Conservation (phyloP, 495 filamentous ascomycete species). For the Aspergillus biplanus region DNA sequence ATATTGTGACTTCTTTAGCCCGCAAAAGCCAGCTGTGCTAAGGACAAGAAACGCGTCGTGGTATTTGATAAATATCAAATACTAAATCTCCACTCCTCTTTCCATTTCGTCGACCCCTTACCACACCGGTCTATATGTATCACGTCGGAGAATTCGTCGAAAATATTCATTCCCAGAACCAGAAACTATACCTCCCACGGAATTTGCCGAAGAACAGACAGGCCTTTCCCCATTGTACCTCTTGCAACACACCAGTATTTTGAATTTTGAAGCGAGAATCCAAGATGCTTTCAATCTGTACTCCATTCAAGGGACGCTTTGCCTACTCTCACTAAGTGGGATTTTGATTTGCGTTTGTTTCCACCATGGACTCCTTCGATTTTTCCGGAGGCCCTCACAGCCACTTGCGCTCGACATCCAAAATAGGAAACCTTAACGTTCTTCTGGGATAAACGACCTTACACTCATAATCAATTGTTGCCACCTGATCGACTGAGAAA, state of each 20-base stretch:
- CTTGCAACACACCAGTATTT: constrained; percentile 7
- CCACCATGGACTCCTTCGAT: constrained; percentile 40
- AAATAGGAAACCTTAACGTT: constrained; percentile 14
- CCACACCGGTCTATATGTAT: constrained; percentile 29
- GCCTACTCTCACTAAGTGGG: constrained; percentile 37
- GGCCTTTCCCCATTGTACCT: constrained; percentile 9
- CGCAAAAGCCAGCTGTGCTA: not conserved
- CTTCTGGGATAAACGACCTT: constrained; percentile 7
- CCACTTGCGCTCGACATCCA: constrained; percentile 26
- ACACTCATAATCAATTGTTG: not conserved
- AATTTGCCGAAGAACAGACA: constrained; percentile 2
- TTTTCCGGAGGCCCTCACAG: constrained; percentile 42
- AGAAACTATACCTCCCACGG: constrained; percentile 1
- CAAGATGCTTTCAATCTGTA: constrained; percentile 34
- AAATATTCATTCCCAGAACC: constrained; percentile 2
- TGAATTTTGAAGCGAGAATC: constrained; percentile 18
- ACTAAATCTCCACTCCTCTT: constrained; percentile 1
- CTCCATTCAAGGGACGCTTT: constrained; percentile 30
- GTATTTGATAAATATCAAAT: constrained; percentile 10
- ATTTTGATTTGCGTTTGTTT: constrained; percentile 31
- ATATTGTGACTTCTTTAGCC: not conserved
- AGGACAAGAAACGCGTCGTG: constrained; percentile 21
- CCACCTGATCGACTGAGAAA: constrained; percentile 1
- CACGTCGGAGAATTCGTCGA: constrained; percentile 16
- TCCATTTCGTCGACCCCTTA: constrained; percentile 2